These are phyloP conservation scores for Salicornia ramosissima DNA, from an alignment of 148 eudicot species.

Conservation along the genomic window DNA sequence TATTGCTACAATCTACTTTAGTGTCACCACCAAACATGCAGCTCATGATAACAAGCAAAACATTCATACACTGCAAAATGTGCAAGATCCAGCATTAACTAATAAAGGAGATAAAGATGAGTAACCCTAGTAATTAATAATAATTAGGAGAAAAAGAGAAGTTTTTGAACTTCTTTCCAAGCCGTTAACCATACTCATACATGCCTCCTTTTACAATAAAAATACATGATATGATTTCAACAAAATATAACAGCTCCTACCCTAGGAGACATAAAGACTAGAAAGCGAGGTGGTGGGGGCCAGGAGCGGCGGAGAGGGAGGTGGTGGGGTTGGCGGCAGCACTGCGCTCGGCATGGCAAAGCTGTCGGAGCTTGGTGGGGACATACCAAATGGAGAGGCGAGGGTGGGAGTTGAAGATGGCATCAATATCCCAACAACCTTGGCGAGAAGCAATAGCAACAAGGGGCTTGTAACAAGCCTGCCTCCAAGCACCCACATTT, in stretches of 20 bases:
- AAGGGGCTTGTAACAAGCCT: conserved; percentile 81
- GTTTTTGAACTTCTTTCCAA: background rate
- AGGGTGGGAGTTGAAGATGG: conserved; percentile 81
- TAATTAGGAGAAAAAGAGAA: background rate
- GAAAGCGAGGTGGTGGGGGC: conserved; percentile 14
- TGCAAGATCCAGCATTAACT: background rate
- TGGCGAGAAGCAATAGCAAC: conserved; percentile 68
- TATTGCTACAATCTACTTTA: too few species aligned
- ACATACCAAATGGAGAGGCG: conserved; percentile 89
- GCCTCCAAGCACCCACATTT: conserved; percentile 88
- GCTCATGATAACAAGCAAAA: background rate
- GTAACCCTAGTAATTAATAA: background rate
- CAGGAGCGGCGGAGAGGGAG: conserved; percentile 7
- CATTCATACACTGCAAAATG: background rate
- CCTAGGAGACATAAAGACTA: background rate
- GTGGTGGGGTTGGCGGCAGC: conserved; percentile 18
- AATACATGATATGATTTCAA: too few species aligned
- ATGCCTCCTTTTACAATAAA: background rate
- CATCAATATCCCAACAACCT: conserved; percentile 94
- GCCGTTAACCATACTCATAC: conserved; percentile 1
- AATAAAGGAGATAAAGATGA: background rate
- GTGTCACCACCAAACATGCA: background rate
- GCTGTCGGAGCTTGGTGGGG: conserved; percentile 91
- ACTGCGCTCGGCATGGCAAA: conserved; percentile 78
- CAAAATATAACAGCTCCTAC: background rate